Evolutionary conservation across 371 early-diverging fungal genomes (phyloP).

Genomic region (Rhizopus sp.): DNA sequence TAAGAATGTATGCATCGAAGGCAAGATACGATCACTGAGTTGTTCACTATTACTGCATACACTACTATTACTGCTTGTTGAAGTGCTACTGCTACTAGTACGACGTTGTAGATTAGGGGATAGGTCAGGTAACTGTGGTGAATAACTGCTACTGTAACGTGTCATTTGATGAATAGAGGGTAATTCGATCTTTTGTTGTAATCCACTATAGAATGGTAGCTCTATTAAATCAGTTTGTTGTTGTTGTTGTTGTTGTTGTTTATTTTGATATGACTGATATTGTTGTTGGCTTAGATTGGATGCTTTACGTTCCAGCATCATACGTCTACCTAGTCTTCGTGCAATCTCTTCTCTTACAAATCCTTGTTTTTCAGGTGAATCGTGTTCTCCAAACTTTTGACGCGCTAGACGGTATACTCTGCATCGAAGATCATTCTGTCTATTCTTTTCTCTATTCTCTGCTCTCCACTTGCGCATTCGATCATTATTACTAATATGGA

Average conservation of each 20-base stretch:
- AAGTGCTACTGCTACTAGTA: constrained; percentile 45
- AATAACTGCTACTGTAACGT: constrained; percentile 12
- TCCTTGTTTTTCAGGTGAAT: constrained; percentile 57
- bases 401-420: constrained; percentile 71
- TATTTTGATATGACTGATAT: neutral
- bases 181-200: constrained; percentile 48
- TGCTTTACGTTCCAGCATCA: constrained; percentile 26
- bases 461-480: constrained; percentile 69
- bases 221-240: constrained; percentile 24
- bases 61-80: constrained; percentile 26
- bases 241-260: neutral
- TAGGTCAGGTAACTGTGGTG: constrained; percentile 37
- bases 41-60: constrained; percentile 9
- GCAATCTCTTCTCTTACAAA: constrained; percentile 68
- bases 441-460: constrained; percentile 66
- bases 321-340: constrained; percentile 41
- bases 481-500: constrained; percentile 22
- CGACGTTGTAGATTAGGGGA: constrained; percentile 42
- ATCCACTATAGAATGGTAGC: constrained; percentile 45
- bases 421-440: constrained; percentile 69
- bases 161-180: constrained; percentile 30
- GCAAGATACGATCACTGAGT: constrained; percentile 23
- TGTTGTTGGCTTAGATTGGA: neutral
- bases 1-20: constrained; percentile 30
- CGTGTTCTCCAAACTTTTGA: constrained; percentile 62